Percentiles rank a stretch among this genome's conserved stretches.
Evolutionary conservation across 2,329 filamentous ascomycete species (phyloP).

Genomic region (Thelonectria rubi): DNA sequence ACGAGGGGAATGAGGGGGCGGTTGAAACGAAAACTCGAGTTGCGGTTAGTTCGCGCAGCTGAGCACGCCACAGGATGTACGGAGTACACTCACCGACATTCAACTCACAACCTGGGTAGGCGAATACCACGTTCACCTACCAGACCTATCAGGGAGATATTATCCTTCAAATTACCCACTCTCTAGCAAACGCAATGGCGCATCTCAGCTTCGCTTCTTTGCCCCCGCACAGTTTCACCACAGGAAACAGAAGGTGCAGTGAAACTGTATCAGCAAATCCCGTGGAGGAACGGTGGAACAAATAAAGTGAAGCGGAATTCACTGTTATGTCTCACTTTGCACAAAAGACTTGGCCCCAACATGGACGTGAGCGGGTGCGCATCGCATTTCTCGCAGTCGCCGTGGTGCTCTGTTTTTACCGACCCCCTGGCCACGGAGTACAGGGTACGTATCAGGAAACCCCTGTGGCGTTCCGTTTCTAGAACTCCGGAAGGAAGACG

Average conservation of each 20-base stretch:
- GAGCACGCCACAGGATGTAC: background rate
- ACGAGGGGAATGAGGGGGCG: constrained; percentile 5
- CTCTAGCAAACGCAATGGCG: background rate
- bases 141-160: background rate
- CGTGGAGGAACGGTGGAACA: constrained; percentile 2
- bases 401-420: constrained; percentile 19
- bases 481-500: constrained; percentile 35
- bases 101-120: background rate
- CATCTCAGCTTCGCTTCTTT: constrained; percentile 7
- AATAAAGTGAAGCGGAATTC: constrained; percentile 6
- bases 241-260: constrained; percentile 6
- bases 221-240: constrained; percentile 16
- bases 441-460: constrained; percentile 22
- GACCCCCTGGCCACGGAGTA: constrained; percentile 22
- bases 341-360: background rate
- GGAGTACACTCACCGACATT: background rate
- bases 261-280: constrained; percentile 8
- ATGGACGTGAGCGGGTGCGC: background rate
- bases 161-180: background rate
- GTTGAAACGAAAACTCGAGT: background rate
- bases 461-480: constrained; percentile 37
- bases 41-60: background rate
- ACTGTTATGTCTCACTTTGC: constrained; percentile 12
- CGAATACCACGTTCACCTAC: background rate
- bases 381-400: background rate